Conservation (phyloP, 306 rosid species). For the Myrica gale region DNA sequence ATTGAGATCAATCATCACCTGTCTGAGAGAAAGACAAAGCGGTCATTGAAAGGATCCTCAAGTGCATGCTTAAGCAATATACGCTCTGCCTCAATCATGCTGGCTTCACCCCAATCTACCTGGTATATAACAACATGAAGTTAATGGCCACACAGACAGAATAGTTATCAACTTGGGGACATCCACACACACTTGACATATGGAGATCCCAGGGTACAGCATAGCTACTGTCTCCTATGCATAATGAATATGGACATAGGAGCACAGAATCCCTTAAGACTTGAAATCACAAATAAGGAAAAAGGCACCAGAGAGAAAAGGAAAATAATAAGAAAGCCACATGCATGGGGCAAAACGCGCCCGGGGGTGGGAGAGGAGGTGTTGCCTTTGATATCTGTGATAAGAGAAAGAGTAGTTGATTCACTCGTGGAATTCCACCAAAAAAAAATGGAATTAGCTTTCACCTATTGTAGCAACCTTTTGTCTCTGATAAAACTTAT, state of each 20-base stretch:
- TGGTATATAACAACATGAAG: slow-evolving; percentile 43
- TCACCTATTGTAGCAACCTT: not conserved
- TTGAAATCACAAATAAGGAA: not conserved
- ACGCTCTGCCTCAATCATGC: slow-evolving; percentile 94
- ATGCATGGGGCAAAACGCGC: not conserved
- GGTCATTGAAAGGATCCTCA: slow-evolving; percentile 72
- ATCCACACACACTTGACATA: not conserved
- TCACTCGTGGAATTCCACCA: not conserved
- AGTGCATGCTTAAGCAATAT: slow-evolving; percentile 84
- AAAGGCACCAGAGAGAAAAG: not conserved
- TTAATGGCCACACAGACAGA: slow-evolving; percentile 24
- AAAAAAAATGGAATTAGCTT: not conserved
- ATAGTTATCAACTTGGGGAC: not conserved
- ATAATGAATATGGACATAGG: not conserved
- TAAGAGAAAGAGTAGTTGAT: not conserved
- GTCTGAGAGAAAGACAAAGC: slow-evolving; percentile 93
- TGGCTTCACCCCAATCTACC: slow-evolving; percentile 99
- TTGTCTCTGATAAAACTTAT: not conserved
- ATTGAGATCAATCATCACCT: slow-evolving; percentile 72
- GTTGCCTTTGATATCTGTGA: not conserved
- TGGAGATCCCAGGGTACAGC: not conserved
- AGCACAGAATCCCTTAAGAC: not conserved
- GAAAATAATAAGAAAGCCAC: not conserved
- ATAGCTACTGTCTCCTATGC: not conserved
- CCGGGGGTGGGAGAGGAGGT: too few relatives aligned